Evolutionary conservation across 1,284 basidiomycete species (phyloP).

Genomic region (Austropuccinia psidii): DNA sequence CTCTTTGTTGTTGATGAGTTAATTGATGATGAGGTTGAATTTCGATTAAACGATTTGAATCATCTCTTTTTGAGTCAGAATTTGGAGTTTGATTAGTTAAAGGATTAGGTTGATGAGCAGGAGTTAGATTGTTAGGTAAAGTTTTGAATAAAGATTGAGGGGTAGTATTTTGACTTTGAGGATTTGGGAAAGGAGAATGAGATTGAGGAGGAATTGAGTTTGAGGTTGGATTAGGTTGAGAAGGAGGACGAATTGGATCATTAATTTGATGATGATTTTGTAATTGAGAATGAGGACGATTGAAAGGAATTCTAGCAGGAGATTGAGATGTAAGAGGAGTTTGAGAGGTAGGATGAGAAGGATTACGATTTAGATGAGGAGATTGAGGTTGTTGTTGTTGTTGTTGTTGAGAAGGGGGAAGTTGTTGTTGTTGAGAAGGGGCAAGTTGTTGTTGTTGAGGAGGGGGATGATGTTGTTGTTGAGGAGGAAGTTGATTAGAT

Average conservation of each 20-base stretch:
- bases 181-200: slow-evolving; percentile 17
- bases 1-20: slow-evolving; percentile 9
- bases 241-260: slow-evolving; percentile 19
- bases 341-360: not conserved
- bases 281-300: slow-evolving; percentile 13
- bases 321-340: slow-evolving; percentile 14
- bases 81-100: not conserved
- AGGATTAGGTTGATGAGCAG: slow-evolving; percentile 11
- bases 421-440: not conserved
- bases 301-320: slow-evolving; percentile 23
- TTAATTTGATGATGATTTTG: not conserved
- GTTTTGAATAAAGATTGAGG: slow-evolving; percentile 29
- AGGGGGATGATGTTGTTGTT: slow-evolving; percentile 17
- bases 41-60: not conserved
- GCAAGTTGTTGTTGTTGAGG: not conserved
- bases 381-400: not conserved
- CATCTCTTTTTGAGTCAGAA: slow-evolving; percentile 21
- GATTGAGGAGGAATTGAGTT: not conserved
- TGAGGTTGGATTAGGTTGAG: not conserved
- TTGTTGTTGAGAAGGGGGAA: not conserved
- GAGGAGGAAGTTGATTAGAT: not conserved
- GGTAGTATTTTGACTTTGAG: slow-evolving; percentile 6
- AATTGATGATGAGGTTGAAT: not conserved
- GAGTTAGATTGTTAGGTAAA: slow-evolving; percentile 20
- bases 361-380: not conserved